A percentile compares a stretch with the other conserved stretches of the same genome.
Conservation (phyloP, 2,329 filamentous ascomycete species). For the Pseudogymnoascus sp. region DNA sequence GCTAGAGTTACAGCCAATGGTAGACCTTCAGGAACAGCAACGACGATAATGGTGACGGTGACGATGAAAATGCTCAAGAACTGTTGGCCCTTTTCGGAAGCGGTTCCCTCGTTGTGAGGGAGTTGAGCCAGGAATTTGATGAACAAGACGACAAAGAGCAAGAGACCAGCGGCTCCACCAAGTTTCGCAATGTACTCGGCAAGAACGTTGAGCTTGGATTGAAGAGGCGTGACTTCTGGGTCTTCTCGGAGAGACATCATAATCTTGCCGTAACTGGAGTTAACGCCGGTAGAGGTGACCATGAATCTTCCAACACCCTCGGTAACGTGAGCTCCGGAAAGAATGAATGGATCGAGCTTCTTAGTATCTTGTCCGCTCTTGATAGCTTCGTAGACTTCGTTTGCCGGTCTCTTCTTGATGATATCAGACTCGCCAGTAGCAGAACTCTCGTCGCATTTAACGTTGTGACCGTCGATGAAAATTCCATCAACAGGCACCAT, state of each 20-base stretch:
- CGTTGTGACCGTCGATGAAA: conserved; percentile 58
- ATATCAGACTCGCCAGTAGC: conserved; percentile 71
- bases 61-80: conserved; percentile 60
- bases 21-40: conserved; percentile 62
- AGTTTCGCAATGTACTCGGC: conserved; percentile 77
- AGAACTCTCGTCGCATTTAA: conserved; percentile 68
- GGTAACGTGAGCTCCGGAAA: conserved; percentile 71
- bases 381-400: conserved; percentile 59
- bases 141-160: conserved; percentile 73
- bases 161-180: conserved; percentile 62
- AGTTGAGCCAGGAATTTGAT: conserved; percentile 69
- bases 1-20: conserved; percentile 64
- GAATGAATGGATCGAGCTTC: conserved; percentile 72
- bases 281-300: conserved; percentile 66
- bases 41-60: conserved; percentile 60
- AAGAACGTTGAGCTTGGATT: conserved; percentile 69
- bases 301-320: conserved; percentile 72
- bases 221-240: conserved; percentile 70
- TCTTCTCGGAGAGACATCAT: conserved; percentile 74
- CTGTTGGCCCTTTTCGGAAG: conserved; percentile 53
- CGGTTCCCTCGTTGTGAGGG: conserved; percentile 40
- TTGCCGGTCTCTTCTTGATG: conserved; percentile 59
- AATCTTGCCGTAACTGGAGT: conserved; percentile 71
- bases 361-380: conserved; percentile 49
- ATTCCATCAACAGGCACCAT: conserved; percentile 68